Evolutionary conservation across 306 rosid genomes (phyloP), one percentile per base, ranked within the genome.

Genomic region (Argentina anserina): DNA sequence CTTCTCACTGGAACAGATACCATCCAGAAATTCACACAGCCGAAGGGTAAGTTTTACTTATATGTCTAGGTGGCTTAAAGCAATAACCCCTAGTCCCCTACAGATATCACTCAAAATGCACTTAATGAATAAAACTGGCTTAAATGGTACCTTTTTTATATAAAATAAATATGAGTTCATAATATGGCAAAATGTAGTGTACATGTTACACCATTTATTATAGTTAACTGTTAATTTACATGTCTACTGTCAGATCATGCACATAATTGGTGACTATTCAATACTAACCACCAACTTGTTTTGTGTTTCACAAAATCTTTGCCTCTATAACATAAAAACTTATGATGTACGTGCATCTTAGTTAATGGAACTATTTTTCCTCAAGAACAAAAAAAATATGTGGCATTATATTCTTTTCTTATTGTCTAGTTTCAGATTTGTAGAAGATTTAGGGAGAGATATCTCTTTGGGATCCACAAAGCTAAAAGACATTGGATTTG

Each of bases 401-500:
- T 23, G 12, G 15, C 40, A n/a, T 43, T 9, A 43, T 67, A 28
- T 20, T 43, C 25, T 42, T 9, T 28, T 7, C 33, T 0, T 21
- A 59, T 20, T 75, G 42, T 34, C 21, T 41, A 55, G 18, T 61
- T 76, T 69, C 74, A 82, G 80, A 74, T 37, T 37, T 50, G 55
- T 49, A 3, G 77, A 78, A 31, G 75, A 68, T 28, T n/a, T 56
- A 23, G 65, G 62, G 15, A 65, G 78, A 63, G 69, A 74, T 23
- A 71, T 78, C 26, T 56, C 31, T 53, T 70, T 67, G 76, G 75
- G 59, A 37, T 74, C 75, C 23, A 69, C 18, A 11, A 59, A 70
- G 72, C 71, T 78, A 1, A 34, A 53, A 47, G 70, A 82, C 3
- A 58, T 34, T 52, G 80, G 75, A 10, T 82, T 78, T 25, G 14